Evolutionary conservation across 2,329 filamentous ascomycete genomes (phyloP).

Genomic region (Verticillium dahliae): DNA sequence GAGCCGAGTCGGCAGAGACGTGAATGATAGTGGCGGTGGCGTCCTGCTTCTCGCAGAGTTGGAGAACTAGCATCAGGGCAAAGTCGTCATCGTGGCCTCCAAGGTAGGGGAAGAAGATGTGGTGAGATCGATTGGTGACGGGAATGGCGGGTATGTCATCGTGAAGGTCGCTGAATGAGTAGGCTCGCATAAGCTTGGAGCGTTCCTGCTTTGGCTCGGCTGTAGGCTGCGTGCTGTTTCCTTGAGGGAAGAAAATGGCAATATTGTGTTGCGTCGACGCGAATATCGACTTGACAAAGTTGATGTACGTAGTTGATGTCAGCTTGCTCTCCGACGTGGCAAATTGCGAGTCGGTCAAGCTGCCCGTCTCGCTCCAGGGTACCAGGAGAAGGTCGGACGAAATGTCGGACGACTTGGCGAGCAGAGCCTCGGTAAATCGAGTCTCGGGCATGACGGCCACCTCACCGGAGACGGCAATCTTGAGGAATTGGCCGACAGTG

Average conservation of each 20-base stretch:
- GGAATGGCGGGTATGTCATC: constrained; percentile 41
- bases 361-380: constrained; percentile 83
- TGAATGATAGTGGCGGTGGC: constrained; percentile 71
- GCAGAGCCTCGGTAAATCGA: constrained; percentile 72
- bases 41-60: constrained; percentile 71
- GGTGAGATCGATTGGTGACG: constrained; percentile 64
- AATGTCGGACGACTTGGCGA: constrained; percentile 62
- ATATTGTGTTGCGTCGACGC: constrained; percentile 58
- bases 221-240: constrained; percentile 39
- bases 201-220: constrained; percentile 23
- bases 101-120: constrained; percentile 82
- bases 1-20: constrained; percentile 16
- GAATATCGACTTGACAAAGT: constrained; percentile 67
- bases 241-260: constrained; percentile 74
- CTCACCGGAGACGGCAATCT: constrained; percentile 74
- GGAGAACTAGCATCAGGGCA: constrained; percentile 74
- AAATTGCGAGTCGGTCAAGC: constrained; percentile 56
- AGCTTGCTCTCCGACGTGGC: constrained; percentile 9
- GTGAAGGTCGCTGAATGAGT: constrained; percentile 52
- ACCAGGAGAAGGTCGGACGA: constrained; percentile 70
- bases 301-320: constrained; percentile 48
- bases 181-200: constrained; percentile 36
- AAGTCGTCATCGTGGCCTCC: constrained; percentile 76
- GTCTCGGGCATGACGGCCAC: constrained; percentile 73
- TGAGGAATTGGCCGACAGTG: constrained; percentile 78